These are phyloP conservation scores for Sarcomyxa edulis DNA, from an alignment of 768 basidiomycete genomes.

Conservation along the genomic window DNA sequence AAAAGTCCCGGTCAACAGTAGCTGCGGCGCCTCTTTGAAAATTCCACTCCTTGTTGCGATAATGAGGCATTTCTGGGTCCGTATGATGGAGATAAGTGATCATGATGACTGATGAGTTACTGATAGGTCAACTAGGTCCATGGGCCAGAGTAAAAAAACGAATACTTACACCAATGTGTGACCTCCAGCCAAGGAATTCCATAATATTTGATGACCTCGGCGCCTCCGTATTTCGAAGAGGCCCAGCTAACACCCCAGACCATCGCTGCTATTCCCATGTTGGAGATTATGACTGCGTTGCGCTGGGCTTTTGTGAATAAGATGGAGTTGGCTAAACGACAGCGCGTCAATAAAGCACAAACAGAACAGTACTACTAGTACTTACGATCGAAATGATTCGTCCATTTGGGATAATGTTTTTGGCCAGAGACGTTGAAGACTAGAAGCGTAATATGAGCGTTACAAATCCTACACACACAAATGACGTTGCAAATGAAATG, in stretches of 20 bases:
- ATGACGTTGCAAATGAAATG: no score
- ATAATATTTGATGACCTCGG: constrained; percentile 43
- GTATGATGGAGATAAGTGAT: constrained; percentile 38
- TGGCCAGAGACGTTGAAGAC: constrained; percentile 62
- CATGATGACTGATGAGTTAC: constrained; percentile 34
- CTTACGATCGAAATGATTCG: constrained; percentile 65
- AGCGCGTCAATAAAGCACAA: not conserved
- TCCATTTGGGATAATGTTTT: constrained; percentile 52
- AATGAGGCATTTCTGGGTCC: constrained; percentile 38
- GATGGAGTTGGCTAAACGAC: constrained; percentile 46
- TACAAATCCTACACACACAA: not conserved
- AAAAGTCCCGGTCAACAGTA: constrained; percentile 40
- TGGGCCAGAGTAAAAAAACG: constrained; percentile 11
- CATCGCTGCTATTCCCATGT: constrained; percentile 51
- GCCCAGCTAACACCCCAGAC: constrained; percentile 32
- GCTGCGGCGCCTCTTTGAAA: constrained; percentile 43
- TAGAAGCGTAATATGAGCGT: constrained; percentile 20
- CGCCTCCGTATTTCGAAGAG: constrained; percentile 29
- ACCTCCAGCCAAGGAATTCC: constrained; percentile 51
- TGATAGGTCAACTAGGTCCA: constrained; percentile 2
- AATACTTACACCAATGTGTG: constrained; percentile 54
- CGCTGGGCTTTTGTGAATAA: constrained; percentile 51
- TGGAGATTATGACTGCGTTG: constrained; percentile 48
- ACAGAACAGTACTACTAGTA: constrained; percentile 9
- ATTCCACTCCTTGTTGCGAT: constrained; percentile 38